These are phyloP conservation scores for Rhizophora mangle DNA, from an alignment of 345 rosid species.

Conservation along the genomic window DNA sequence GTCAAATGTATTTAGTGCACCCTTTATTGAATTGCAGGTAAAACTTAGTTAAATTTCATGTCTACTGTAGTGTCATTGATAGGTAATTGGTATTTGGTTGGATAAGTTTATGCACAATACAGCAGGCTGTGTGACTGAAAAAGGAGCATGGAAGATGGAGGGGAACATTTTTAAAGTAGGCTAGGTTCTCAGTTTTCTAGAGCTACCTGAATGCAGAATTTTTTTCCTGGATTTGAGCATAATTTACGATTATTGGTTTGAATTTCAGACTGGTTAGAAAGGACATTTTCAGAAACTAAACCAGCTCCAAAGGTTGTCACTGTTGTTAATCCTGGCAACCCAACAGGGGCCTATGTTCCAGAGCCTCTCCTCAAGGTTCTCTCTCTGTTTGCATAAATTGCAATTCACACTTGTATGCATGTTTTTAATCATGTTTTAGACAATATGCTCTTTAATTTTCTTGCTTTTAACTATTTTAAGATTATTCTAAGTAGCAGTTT, in stretches of 20 bases:
- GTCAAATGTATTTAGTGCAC: background rate
- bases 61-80: background rate
- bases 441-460: constrained; percentile 8
- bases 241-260: constrained; percentile 17
- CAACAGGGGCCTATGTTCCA: constrained; percentile 86
- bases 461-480: background rate
- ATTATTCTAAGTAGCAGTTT: no score
- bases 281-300: constrained; percentile 52
- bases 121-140: background rate
- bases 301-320: constrained; percentile 90
- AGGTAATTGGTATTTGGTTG: background rate
- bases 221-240: background rate
- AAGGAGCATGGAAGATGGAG: constrained; percentile 2
- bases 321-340: constrained; percentile 96
- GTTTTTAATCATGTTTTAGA: background rate
- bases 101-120: background rate
- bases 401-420: background rate
- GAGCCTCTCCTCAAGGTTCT: constrained; percentile 77
- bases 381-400: constrained; percentile 6
- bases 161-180: background rate
- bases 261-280: constrained; percentile 81
- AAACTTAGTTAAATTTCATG: background rate
- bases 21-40: background rate
- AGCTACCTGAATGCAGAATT: background rate
- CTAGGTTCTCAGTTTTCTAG: no score